phyloP scores from a whole-genome alignment of 1,284 basidiomycete species.

The Ustilago curta region DNA sequence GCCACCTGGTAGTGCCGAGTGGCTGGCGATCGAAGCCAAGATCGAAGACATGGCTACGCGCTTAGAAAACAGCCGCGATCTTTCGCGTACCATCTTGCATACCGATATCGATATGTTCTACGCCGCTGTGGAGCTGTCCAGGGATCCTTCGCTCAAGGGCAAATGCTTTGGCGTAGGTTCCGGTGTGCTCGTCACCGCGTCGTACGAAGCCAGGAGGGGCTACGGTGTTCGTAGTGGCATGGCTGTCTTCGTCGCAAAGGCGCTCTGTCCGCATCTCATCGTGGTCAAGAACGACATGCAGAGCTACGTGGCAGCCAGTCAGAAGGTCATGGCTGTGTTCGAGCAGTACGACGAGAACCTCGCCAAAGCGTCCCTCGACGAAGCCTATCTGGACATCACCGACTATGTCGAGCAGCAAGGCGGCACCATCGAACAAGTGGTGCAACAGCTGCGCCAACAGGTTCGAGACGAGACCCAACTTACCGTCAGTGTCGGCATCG shows the following conservation, averaged over 20 bases:
- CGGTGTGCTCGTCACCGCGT: constrained; percentile 64
- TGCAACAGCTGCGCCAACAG: constrained; percentile 71
- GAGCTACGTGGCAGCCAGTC: constrained; percentile 65
- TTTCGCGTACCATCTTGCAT: constrained; percentile 85
- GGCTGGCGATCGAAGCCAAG: constrained; percentile 49
- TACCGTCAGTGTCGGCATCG: constrained; percentile 85
- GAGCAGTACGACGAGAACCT: constrained; percentile 84
- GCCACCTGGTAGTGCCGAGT: constrained; percentile 38
- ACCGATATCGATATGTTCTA: constrained; percentile 72
- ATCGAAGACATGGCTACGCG: constrained; percentile 72
- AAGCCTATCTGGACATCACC: constrained; percentile 83
- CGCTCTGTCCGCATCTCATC: constrained; percentile 91
- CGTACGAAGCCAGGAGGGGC: constrained; percentile 59
- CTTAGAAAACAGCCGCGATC: constrained; percentile 81
- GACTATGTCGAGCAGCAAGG: constrained; percentile 78
- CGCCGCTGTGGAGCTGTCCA: constrained; percentile 74
- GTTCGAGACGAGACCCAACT: constrained; percentile 72
- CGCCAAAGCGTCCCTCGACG: constrained; percentile 82
- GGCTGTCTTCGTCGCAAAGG: constrained; percentile 87
- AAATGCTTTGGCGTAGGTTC: constrained; percentile 65
- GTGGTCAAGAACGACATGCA: constrained; percentile 73
- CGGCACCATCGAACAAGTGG: constrained; percentile 79
- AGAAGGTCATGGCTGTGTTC: constrained; percentile 73
- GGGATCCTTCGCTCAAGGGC: constrained; percentile 81
- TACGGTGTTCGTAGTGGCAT: constrained; percentile 79